Evolutionary conservation across 768 basidiomycete species (phyloP).

Genomic region (Xerocomellus chrysenteron): DNA sequence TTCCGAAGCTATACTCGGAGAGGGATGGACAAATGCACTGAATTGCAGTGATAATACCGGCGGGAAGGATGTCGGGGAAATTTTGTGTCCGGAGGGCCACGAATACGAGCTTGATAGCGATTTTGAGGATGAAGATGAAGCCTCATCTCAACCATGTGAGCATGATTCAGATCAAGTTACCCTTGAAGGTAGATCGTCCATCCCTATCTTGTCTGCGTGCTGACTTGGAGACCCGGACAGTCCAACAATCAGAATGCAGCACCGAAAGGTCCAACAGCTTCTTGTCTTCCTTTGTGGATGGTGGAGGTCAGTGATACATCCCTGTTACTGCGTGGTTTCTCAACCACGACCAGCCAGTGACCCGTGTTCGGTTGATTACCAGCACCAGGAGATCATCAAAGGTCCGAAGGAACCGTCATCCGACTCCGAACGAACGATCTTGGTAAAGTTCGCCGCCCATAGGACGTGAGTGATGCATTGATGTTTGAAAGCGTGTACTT

Average conservation of each 20-base stretch:
- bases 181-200: conserved; percentile 1
- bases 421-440: not conserved
- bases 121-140: conserved; percentile 23
- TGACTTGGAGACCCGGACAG: not conserved
- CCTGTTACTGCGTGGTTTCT: not conserved
- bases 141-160: not conserved
- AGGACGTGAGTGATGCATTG: conserved; percentile 12
- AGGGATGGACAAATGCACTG: conserved; percentile 10
- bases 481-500: not conserved
- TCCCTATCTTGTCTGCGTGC: not conserved
- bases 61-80: not conserved
- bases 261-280: not conserved
- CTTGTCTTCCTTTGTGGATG: conserved; percentile 11
- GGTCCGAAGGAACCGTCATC: not conserved
- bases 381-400: conserved; percentile 7
- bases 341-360: conserved; percentile 7
- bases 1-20: conserved; percentile 8
- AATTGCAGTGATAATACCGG: not conserved
- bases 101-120: conserved; percentile 28
- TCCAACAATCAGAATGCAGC: not conserved
- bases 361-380: not conserved
- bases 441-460: conserved; percentile 15
- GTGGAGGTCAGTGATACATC: conserved; percentile 1
- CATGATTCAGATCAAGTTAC: not conserved
- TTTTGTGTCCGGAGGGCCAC: conserved; percentile 8